Evolutionary conservation across 2,329 filamentous ascomycete species (phyloP), one percentile per base, ranked within the genome.

Genomic region (Phyllachora maydis): DNA sequence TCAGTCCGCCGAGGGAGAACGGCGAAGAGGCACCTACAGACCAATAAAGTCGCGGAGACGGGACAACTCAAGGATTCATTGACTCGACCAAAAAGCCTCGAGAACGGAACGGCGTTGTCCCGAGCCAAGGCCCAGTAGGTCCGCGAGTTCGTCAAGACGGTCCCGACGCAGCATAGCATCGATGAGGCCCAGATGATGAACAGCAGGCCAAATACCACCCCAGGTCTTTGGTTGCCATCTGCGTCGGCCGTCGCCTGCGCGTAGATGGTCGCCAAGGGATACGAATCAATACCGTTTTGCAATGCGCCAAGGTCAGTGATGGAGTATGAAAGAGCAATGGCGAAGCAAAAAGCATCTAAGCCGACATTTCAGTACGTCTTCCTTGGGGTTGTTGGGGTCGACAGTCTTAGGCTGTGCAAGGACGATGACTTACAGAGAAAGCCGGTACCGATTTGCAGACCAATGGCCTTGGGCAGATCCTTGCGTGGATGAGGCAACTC

Each of bases 251-350:
- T 65, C 0, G 59, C 59, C 41, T 65, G 59, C 14, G 43, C 49
- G 40, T 74, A 76, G 30, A 76, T 67, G 22, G 60, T 62, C 4
- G 65, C 65, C 8, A 74, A 54, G 0, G 69, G 69, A 33, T 65
- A 70, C 3, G 55, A 52, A 35, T 59, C 55, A 41, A 53, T 50
- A 11, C 49, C 49, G 18, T 38, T 39, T 35, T 63, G 53, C 11
- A 73, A 51, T 4, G 52, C 50, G 23, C 52, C 43, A 11, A 72
- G 47, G 35, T 66, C 57, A 25, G 55, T 58, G 32, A 69, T 59
- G 22, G 54, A 47, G 41, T 71, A 68, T 29, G 63, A 44, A 20
- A 59, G 30, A 5, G 52, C 43, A 19, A 63, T 52, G 12, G 59
- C 49, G 31, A 62, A 59, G 28, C 51, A 38, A 23, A 65, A 60